phyloP scores from a whole-genome alignment of 345 rosid species.

The Laguncularia racemosa region DNA sequence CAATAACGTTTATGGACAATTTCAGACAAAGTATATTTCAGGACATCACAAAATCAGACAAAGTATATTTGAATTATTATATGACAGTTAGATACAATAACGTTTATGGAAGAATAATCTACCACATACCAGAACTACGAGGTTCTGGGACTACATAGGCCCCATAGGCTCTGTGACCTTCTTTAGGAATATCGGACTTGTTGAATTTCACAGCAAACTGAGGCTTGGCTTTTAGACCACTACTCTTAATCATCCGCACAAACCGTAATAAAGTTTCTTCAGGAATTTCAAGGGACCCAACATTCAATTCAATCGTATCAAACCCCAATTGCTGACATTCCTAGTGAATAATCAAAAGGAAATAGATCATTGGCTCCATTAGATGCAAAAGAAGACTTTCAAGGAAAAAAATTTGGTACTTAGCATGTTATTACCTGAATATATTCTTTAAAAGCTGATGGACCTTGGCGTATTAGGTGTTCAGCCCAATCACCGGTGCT shows the following conservation, averaged over 20 bases:
- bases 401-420: background rate
- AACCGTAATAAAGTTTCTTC: constrained; percentile 84
- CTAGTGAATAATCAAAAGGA: constrained; percentile 17
- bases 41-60: background rate
- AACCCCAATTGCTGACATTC: constrained; percentile 88
- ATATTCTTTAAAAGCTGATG: constrained; percentile 68
- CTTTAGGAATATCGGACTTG: constrained; percentile 62
- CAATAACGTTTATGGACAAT: too few species aligned
- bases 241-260: constrained; percentile 68
- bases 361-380: background rate
- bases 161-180: constrained; percentile 61
- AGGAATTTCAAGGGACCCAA: constrained; percentile 66
- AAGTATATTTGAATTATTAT: background rate
- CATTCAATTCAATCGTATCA: constrained; percentile 79
- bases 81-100: background rate
- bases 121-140: constrained; percentile 53
- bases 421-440: constrained; percentile 44
- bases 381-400: background rate
- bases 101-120: background rate
- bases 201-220: constrained; percentile 64
- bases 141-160: constrained; percentile 65
- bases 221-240: constrained; percentile 83
- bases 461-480: constrained; percentile 60
- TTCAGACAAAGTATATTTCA: too few species aligned
- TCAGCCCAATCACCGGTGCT: constrained; percentile 95